Conservation (phyloP, 257 asterid species). For the Salvia miltiorrhiza region DNA sequence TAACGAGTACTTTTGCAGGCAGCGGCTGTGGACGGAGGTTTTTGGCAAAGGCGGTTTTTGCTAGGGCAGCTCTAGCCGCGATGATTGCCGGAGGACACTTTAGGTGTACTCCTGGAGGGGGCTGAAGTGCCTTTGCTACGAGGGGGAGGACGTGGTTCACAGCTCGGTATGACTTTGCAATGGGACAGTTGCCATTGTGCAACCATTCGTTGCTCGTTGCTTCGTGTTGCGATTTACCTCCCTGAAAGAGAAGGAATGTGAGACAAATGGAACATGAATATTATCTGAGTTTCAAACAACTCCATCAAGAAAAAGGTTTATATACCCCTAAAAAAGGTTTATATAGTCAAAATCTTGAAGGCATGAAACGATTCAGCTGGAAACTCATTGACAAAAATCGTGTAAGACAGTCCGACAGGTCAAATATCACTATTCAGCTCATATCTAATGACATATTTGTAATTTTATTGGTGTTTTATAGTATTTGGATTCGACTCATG, state of each 20-base stretch:
- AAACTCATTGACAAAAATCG: too few species aligned
- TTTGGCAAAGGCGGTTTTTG: conserved; percentile 77
- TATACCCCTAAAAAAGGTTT: too few species aligned
- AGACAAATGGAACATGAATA: neutral
- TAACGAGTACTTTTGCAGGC: conserved; percentile 68
- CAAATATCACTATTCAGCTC: neutral
- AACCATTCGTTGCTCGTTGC: conserved; percentile 82
- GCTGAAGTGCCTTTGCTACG: conserved; percentile 78
- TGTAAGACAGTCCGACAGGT: too few species aligned
- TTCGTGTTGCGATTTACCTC: conserved; percentile 60
- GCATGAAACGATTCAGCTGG: too few species aligned
- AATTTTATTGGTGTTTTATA: too few species aligned
- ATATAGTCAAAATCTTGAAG: too few species aligned
- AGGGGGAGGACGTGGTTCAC: conserved; percentile 76
- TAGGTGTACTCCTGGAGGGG: conserved; percentile 52
- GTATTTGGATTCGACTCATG: too few species aligned
- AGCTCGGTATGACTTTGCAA: conserved; percentile 89
- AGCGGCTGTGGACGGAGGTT: conserved; percentile 87
- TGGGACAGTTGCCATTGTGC: conserved; percentile 82
- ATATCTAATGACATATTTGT: too few species aligned
- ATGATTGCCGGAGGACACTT: conserved; percentile 76
- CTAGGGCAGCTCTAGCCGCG: conserved; percentile 66
- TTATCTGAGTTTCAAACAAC: neutral
- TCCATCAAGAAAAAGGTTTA: neutral
- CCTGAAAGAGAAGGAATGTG: conserved; percentile 38